Evolutionary conservation across 768 basidiomycete species (phyloP), one percentile per base, ranked within the genome.

Genomic region (Boletus sp.): DNA sequence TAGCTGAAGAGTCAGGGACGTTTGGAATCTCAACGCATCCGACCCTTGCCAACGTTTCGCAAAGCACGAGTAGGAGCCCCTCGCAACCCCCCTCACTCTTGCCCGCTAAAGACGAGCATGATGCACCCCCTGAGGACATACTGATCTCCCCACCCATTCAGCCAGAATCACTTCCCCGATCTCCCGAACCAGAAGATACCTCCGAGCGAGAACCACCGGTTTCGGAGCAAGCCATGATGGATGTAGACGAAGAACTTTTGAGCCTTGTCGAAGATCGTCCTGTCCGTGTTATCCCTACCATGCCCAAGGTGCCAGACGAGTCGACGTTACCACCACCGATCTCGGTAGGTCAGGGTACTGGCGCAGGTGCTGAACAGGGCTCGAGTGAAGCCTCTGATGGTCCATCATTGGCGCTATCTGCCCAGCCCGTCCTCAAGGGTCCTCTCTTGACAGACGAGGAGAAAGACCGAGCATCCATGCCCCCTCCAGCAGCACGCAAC

Each of bases 171-270:
- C 40, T 40, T 42, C 44, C 46, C 41, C 56, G 50, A 52, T 58
- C 62, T 33, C 52, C 51, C 37, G 57, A 62, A 40, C 42, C 56
- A 33, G 42, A 55, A 14, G 18, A 41, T 28, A 40, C 15, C 12
- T 18, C 50, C 14, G 48, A 62, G 28, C 58, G 37, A 12, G 60
- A 54, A 33, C 56, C 36, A 15, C 30, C 39, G 4, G 40, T 52
- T 28, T 36, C 50, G 18, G 61, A 65, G 32, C 60, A 47, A 72
- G 74, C 57, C 65, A 76, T 56, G 75, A 74, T 71, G 67, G 75
- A 85, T 53, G 82, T 80, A 12, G 79, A 80, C 11, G 76, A 87
- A 60, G 89, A 90, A 71, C 71, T 90, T 48, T 76, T 89, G 55
- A 87, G 86, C 63, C 74, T 90, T 28, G 75, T 90, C 32, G 88